Percentiles rank a stretch among this genome's conserved stretches.
These are phyloP conservation scores for Aspergillus felis DNA, from an alignment of 2,329 filamentous ascomycete species.

Conservation along the genomic window DNA sequence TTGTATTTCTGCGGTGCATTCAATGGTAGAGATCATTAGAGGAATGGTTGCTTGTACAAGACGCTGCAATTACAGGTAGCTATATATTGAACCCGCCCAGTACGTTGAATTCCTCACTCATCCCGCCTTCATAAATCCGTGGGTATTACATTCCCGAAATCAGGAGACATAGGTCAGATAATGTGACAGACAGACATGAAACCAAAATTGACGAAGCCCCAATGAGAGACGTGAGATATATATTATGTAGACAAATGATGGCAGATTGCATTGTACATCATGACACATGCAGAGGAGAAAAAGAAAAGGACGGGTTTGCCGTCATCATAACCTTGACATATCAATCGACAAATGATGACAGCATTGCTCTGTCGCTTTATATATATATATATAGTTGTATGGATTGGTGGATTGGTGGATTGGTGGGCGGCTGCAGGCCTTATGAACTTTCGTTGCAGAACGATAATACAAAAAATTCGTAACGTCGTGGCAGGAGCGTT, in stretches of 20 bases:
- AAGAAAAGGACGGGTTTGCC: neutral
- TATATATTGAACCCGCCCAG: neutral
- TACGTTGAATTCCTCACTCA: neutral
- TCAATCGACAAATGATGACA: neutral
- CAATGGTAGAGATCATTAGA: neutral
- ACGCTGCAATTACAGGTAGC: neutral
- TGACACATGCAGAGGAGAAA: neutral
- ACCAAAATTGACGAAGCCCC: neutral
- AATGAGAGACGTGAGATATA: neutral
- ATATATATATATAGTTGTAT: neutral
- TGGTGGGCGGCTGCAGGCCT: neutral
- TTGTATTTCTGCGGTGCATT: neutral
- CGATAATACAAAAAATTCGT: neutral
- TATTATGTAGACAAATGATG: neutral
- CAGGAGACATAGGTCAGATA: neutral
- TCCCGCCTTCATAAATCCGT: neutral
- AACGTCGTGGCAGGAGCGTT: neutral
- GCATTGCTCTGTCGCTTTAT: neutral
- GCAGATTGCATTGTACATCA: neutral
- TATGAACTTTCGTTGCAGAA: neutral
- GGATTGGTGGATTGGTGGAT: neutral
- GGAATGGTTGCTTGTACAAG: neutral
- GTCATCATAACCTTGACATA: neutral
- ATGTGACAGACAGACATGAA: neutral
- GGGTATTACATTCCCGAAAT: neutral